Percentiles rank a stretch among this genome's conserved stretches.
Evolutionary conservation across 441 rosid genomes (phyloP).

Genomic region (Adansonia madagascariensis): DNA sequence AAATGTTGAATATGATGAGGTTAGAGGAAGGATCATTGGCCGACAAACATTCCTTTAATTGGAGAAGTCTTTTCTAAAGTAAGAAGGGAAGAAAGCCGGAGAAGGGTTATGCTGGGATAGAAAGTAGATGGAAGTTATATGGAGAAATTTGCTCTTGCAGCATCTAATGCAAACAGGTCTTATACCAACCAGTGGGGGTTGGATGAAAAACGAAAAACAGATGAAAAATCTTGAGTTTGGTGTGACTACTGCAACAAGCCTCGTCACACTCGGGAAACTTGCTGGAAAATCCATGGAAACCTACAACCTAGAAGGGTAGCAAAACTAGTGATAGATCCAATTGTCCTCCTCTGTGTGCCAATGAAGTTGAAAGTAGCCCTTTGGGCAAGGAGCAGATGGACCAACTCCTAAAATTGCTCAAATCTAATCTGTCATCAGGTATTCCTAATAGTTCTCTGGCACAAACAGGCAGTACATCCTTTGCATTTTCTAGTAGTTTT

Average conservation of each 20-base stretch:
- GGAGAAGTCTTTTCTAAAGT: background rate
- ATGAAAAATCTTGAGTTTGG: background rate
- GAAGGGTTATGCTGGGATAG: background rate
- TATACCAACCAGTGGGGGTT: no score
- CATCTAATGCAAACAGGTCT: no score
- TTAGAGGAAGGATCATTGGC: background rate
- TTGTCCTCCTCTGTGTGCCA: background rate
- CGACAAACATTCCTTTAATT: background rate
- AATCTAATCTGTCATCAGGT: background rate
- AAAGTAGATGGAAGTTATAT: no score
- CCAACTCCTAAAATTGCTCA: background rate
- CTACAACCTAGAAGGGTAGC: background rate
- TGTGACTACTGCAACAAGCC: background rate
- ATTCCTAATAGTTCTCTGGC: background rate
- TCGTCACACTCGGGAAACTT: background rate
- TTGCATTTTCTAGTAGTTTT: background rate
- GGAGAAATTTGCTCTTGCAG: no score
- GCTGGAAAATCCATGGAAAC: background rate
- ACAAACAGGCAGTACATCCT: background rate
- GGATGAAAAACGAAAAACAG: no score
- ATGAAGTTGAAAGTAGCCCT: background rate
- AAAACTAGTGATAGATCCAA: background rate
- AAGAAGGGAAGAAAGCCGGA: background rate
- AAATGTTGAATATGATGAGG: background rate
- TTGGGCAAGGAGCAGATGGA: background rate